These are phyloP conservation scores for Geotrichum klebahnii DNA, from an alignment of 1,139 yeast genomes.

Conservation along the genomic window DNA sequence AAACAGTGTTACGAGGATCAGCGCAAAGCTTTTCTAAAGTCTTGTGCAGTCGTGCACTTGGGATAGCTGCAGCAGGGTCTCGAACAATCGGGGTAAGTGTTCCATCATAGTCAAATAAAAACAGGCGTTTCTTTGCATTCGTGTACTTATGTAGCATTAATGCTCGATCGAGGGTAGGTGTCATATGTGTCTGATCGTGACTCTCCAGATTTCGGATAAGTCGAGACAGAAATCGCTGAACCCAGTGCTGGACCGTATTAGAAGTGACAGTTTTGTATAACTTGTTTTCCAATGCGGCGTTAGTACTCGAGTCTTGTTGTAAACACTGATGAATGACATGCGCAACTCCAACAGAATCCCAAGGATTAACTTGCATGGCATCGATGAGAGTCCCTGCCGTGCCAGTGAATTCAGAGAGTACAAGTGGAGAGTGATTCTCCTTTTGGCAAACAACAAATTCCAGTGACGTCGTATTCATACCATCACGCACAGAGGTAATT, in stretches of 20 bases:
- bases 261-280: conserved; percentile 62
- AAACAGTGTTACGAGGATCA: conserved; percentile 81
- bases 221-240: conserved; percentile 55
- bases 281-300: conserved; percentile 32
- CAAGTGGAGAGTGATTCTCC: conserved; percentile 57
- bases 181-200: conserved; percentile 50
- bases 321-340: conserved; percentile 72
- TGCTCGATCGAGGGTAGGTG: conserved; percentile 77
- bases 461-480: conserved; percentile 91
- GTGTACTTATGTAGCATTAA: conserved; percentile 55
- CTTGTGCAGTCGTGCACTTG: conserved; percentile 65
- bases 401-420: conserved; percentile 82
- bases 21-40: conserved; percentile 58
- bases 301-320: conserved; percentile 41
- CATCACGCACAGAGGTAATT: conserved; percentile 88
- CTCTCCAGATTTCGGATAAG: conserved; percentile 50
- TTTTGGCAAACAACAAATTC: conserved; percentile 90
- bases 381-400: conserved; percentile 75
- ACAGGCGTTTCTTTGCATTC: conserved; percentile 62
- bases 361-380: conserved; percentile 82
- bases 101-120: conserved; percentile 94
- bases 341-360: conserved; percentile 79
- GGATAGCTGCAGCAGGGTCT: conserved; percentile 98
- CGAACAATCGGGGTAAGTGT: conserved; percentile 92
- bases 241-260: conserved; percentile 81